Evolutionary conservation across 2,329 filamentous ascomycete species (phyloP).

Genomic region (Scedosporium aurantiacum): DNA sequence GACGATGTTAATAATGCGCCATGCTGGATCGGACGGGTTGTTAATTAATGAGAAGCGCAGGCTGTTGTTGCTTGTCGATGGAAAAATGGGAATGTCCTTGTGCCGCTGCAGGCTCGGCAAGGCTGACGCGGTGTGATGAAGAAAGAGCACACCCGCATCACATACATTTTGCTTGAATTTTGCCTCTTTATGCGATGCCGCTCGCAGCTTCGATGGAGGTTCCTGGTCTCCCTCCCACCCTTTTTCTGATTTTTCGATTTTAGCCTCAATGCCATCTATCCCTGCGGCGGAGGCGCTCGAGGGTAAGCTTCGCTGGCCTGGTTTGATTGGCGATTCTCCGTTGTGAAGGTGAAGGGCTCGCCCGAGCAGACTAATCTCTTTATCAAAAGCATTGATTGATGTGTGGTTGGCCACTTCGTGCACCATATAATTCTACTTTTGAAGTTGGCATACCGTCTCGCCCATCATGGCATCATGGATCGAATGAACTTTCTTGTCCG

Average conservation of each 20-base stretch:
- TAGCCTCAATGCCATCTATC: not conserved
- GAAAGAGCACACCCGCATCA: not conserved
- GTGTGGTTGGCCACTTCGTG: too few relatives aligned
- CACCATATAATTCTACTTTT: too few relatives aligned
- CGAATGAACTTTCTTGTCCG: too few relatives aligned
- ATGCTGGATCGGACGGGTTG: not conserved
- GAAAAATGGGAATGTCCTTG: not conserved
- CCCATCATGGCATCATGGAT: too few relatives aligned
- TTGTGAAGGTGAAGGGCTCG: too few relatives aligned
- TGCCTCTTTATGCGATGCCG: not conserved
- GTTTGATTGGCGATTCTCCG: too few relatives aligned
- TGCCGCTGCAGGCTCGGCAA: not conserved
- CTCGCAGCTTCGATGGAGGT: not conserved
- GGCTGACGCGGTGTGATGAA: not conserved
- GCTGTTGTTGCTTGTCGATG: not conserved
- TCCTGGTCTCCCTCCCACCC: not conserved
- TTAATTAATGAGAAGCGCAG: not conserved
- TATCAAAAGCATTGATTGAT: too few relatives aligned
- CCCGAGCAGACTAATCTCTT: too few relatives aligned
- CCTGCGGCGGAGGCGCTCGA: too few relatives aligned
- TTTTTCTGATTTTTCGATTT: not conserved
- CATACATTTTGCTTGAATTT: not conserved
- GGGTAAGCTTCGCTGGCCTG: too few relatives aligned
- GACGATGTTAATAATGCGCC: not conserved
- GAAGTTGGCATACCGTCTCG: too few relatives aligned